Base-by-base conservation (phyloP, 2,329 filamentous ascomycete genomes). In the Amylocarpus encephaloides region DNA sequence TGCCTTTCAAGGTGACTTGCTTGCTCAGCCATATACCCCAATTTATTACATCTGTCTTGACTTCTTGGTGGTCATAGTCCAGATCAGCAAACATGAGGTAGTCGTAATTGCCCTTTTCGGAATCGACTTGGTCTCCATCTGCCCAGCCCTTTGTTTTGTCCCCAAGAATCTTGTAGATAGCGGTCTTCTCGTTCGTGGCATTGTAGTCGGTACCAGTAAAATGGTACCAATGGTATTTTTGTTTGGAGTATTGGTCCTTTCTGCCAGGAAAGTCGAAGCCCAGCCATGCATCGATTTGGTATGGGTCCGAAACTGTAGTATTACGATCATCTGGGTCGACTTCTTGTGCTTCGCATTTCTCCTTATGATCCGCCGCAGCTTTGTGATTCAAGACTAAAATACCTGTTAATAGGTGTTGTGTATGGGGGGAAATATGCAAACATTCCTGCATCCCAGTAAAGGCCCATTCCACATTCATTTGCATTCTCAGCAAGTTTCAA, bases 31-130 rank as follows among this genome's bases (percentile, higher is more conserved):
- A 89, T 4, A 75, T 69, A 1, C 80, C 81, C 85, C 85, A 88
- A 45, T 74, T 72, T 48, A 83, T 70, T 3, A 87, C 75, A 56
- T 88, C 85, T 3, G 74, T 66, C 32, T 74, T 71, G 9, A 88
- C 84, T 57, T 86, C 83, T 0, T 73, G 72, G 50, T 85, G 75
- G 2, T 70, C 67, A 63, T 85, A 84, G 65, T 88, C 83, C 35
- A 88, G 65, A 64, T 88, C 80, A 5, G 81, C 79, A 58, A 86
- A 87, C 81, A 88, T 86, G 13, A 88, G 73, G 61, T 82, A 87
- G 64, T 83, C 80, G 38, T 78, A 82, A 60, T 88, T 88, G 6
- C 85, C 85, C 55, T 80, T 76, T 64, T 85, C 71, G 9, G 56
- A 73, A 16, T 77, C 73, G 26, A 73, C 72, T 41, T 80, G 80